Base-by-base conservation (phyloP, 257 asterid species). In the Ophiorrhiza pumila region DNA sequence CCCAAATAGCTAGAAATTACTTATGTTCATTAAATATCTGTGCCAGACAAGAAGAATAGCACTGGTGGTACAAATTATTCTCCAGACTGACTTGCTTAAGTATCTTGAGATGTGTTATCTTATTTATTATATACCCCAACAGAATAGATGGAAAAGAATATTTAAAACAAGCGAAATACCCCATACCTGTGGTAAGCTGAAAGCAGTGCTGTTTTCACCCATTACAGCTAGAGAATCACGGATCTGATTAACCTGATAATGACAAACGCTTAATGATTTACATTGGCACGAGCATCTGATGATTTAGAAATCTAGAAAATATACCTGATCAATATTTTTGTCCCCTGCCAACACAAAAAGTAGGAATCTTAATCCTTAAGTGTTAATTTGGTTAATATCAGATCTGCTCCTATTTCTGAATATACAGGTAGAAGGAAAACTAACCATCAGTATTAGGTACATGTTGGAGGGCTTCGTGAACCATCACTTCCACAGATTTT, bases 201-300 rank as follows among this genome's bases (percentile, higher is more conserved):
- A 95, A 80, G 98, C 98, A 13, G 99, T 95, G 84, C 96, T 95
- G 58, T 90, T 92, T 60, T 86, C 92, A 31, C 99, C 99, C 99
- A 95, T 92, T 80, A 89, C 80, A 64, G 96, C 96, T 82, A 95
- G 84, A 75, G 98, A 95, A 34, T 95, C 97, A 15, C 99, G 99
- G 70, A 95, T 95, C 88, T 85, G 96, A 83, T 95, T 95, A 62
- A 95, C 92, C 97, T 95, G 92, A 73, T 80, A 76, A 77, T 25
- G 27, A 65, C 57, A 69, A 63, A 59, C 47, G 20, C 47, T 47
- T 20, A 59, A 39, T 70, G 35, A 73, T n/a, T 39, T 61, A 62
- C 45, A 49, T 69, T 72, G 71, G 77, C 22, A 59, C 60, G 52
- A 80, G 32, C 17, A 72, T 56, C 61, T 61, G 39, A 67, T 45